Conservation (phyloP, 148 eudicot genomes). For the Pharnaceum exiguum region DNA sequence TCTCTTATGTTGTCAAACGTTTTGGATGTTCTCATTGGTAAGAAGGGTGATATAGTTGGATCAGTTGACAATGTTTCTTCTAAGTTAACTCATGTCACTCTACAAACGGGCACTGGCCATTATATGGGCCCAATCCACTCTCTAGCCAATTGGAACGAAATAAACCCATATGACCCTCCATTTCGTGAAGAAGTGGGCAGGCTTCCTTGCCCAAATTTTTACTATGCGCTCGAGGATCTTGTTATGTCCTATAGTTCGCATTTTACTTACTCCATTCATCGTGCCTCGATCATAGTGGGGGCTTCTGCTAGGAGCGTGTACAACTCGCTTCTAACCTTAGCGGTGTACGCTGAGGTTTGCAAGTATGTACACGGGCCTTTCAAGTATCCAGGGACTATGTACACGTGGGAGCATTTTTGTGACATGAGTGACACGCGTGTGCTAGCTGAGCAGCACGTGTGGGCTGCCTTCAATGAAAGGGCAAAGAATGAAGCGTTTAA, state of each 20-base stretch:
- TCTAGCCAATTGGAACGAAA: not conserved
- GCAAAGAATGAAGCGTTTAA: conserved; percentile 47
- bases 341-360: conserved; percentile 39
- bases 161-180: conserved; percentile 29
- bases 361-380: conserved; percentile 27
- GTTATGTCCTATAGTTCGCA: conserved; percentile 11
- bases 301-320: conserved; percentile 37
- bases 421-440: conserved; percentile 37
- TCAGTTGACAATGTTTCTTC: too few relatives aligned
- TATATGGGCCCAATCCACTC: conserved; percentile 32
- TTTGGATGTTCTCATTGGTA: conserved; percentile 16
- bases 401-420: conserved; percentile 37
- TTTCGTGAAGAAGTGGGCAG: conserved; percentile 32
- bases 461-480: conserved; percentile 27
- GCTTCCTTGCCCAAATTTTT: conserved; percentile 33
- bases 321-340: conserved; percentile 27
- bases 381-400: conserved; percentile 27
- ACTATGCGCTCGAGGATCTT: conserved; percentile 38
- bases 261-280: conserved; percentile 34
- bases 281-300: conserved; percentile 35
- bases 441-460: conserved; percentile 47
- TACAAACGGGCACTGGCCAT: conserved; percentile 40
- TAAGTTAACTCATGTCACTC: conserved; percentile 30
- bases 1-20: conserved; percentile 37
- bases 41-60: not conserved